Percentiles rank a stretch among this genome's conserved stretches.
Evolutionary conservation across 345 rosid species (phyloP).

Genomic region (Triadica sebifera): DNA sequence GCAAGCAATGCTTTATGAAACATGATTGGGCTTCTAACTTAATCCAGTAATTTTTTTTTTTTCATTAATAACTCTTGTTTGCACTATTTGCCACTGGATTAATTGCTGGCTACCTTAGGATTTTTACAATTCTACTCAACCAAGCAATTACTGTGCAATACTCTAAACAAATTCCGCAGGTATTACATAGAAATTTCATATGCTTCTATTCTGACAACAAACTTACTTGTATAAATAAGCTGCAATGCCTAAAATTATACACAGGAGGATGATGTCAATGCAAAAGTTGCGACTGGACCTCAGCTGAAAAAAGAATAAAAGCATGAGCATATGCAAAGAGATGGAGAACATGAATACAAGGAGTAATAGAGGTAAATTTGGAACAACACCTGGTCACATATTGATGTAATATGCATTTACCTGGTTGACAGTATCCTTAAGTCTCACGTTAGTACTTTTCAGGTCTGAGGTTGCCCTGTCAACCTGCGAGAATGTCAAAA

Average conservation of each 20-base stretch:
- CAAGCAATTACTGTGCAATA: background rate
- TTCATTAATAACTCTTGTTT: background rate
- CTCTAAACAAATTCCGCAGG: background rate
- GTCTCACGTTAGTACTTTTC: constrained; percentile 33
- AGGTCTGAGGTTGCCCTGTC: constrained; percentile 27
- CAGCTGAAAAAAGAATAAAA: constrained; percentile 20
- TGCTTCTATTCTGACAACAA: background rate
- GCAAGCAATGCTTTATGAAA: background rate
- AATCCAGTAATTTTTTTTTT: background rate
- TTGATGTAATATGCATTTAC: constrained; percentile 3
- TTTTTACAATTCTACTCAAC: background rate
- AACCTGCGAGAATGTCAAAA: constrained; percentile 16
- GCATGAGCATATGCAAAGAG: background rate
- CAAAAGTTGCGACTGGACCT: constrained; percentile 39
- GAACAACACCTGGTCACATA: background rate
- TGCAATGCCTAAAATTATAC: constrained; percentile 30
- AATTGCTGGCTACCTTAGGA: background rate
- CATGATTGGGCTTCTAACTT: background rate
- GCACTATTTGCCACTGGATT: background rate
- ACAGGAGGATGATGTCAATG: constrained; percentile 31
- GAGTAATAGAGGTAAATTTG: background rate
- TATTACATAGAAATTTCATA: background rate
- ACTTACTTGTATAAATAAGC: constrained; percentile 36
- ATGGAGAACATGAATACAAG: background rate
- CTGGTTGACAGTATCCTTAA: constrained; percentile 32